Evolutionary conservation across 305 asterid species (phyloP).

Genomic region (Ilex paraguariensis): DNA sequence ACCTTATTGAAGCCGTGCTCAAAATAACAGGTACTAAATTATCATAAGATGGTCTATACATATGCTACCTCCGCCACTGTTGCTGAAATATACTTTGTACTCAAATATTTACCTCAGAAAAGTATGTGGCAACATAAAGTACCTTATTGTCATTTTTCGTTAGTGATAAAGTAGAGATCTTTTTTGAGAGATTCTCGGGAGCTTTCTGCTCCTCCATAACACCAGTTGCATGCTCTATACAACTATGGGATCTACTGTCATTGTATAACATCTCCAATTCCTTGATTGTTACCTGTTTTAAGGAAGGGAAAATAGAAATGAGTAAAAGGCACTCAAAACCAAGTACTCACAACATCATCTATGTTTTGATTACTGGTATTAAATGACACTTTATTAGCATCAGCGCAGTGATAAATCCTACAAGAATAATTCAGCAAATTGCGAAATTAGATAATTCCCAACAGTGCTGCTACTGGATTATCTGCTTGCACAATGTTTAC

Average conservation of each 20-base stretch:
- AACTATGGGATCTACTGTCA: slow-evolving; percentile 78
- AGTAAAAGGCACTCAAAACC: slow-evolving; percentile 4
- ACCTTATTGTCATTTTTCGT: slow-evolving; percentile 79
- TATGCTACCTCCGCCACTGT: no score
- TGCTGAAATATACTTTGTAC: no score
- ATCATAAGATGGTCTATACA: no score
- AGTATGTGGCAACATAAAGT: slow-evolving; percentile 9
- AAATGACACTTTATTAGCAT: neutral
- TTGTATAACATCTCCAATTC: slow-evolving; percentile 59
- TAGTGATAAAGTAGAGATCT: slow-evolving; percentile 64
- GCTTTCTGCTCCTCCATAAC: slow-evolving; percentile 88
- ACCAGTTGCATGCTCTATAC: slow-evolving; percentile 91
- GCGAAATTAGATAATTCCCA: neutral
- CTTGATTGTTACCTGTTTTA: slow-evolving; percentile 52
- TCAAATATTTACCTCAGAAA: neutral
- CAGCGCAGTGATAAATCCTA: neutral
- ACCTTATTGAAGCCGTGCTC: no score
- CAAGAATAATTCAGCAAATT: neutral
- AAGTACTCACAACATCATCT: no score
- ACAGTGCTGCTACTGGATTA: no score
- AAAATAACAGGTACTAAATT: no score
- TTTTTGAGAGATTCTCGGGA: slow-evolving; percentile 76
- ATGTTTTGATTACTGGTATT: no score
- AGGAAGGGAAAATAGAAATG: slow-evolving; percentile 8
- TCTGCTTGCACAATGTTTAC: no score